phyloP scores from a whole-genome alignment of 805 yeast species.

The Torulaspora franciscae region DNA sequence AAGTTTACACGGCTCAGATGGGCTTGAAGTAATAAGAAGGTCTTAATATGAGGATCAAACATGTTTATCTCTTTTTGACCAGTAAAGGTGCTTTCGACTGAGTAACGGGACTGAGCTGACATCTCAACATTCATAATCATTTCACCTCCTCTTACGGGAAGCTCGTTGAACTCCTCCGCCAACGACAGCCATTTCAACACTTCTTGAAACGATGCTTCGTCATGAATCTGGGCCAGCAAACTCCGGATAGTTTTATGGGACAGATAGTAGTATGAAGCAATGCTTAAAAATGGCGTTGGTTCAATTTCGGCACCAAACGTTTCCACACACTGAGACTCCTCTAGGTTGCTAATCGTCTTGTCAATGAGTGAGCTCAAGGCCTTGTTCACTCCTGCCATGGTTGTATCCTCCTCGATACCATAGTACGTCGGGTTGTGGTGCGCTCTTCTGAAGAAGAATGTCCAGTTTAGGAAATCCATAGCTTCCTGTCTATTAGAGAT shows the following conservation, averaged over 20 bases:
- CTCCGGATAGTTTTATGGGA: slow-evolving; percentile 84
- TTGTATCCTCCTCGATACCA: slow-evolving; percentile 68
- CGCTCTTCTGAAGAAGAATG: slow-evolving; percentile 90
- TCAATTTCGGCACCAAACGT: slow-evolving; percentile 43
- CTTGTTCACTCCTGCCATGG: slow-evolving; percentile 51
- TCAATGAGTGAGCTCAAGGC: slow-evolving; percentile 66
- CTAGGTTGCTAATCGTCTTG: slow-evolving; percentile 57
- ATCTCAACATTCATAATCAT: slow-evolving; percentile 80
- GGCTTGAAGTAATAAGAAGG: slow-evolving; percentile 76
- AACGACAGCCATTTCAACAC: slow-evolving; percentile 44
- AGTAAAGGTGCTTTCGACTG: slow-evolving; percentile 55
- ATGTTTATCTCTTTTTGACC: slow-evolving; percentile 54
- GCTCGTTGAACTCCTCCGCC: slow-evolving; percentile 77
- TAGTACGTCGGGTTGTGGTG: slow-evolving; percentile 88
- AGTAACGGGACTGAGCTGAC: slow-evolving; percentile 66
- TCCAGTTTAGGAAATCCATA: slow-evolving; percentile 91
- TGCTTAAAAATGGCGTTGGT: slow-evolving; percentile 77
- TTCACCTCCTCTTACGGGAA: slow-evolving; percentile 90
- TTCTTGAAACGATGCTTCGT: slow-evolving; percentile 39
- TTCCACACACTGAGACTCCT: slow-evolving; percentile 66
- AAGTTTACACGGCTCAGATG: slow-evolving; percentile 75
- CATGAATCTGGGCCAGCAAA: slow-evolving; percentile 50
- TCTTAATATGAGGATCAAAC: slow-evolving; percentile 81
- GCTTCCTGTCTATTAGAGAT: slow-evolving; percentile 91
- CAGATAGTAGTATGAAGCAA: slow-evolving; percentile 86